Conservation (phyloP, 176 grass and related monocot genomes). For the Stipa capillata region DNA sequence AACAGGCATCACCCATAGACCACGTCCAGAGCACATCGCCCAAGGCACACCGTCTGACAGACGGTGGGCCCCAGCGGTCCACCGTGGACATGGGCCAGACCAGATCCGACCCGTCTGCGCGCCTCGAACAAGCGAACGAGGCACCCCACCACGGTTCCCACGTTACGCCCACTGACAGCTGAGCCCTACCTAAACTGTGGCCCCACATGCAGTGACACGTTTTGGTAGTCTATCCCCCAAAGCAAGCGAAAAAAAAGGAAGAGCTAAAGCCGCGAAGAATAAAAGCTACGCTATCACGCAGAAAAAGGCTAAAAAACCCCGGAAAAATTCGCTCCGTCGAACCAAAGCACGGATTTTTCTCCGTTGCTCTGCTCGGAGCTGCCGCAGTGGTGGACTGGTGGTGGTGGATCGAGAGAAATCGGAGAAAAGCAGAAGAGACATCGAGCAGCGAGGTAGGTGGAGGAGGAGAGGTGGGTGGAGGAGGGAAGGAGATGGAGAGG, state of each 20-base stretch:
- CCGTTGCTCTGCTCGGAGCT: neutral
- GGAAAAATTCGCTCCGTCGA: no score
- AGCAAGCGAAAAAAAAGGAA: neutral
- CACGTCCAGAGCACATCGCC: no score
- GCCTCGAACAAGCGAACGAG: neutral
- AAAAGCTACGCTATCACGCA: no score
- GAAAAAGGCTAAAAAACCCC: no score
- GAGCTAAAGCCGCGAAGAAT: neutral
- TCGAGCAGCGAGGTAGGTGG: neutral
- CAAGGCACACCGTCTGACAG: no score
- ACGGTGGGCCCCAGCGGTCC: no score
- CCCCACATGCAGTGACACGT: neutral
- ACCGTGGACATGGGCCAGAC: no score
- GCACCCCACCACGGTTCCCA: neutral
- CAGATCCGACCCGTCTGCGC: neutral
- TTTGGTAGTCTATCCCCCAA: neutral
- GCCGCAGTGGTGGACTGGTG: neutral
- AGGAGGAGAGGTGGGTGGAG: neutral
- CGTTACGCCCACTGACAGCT: neutral
- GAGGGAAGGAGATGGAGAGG: slow-evolving; percentile 45
- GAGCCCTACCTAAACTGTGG: rapidly evolving
- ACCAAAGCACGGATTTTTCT: no score
- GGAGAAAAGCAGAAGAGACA: neutral
- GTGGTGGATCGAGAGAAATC: neutral
- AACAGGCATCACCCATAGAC: no score